Evolutionary conservation across 345 rosid species (phyloP).

Genomic region (Firmiana major): DNA sequence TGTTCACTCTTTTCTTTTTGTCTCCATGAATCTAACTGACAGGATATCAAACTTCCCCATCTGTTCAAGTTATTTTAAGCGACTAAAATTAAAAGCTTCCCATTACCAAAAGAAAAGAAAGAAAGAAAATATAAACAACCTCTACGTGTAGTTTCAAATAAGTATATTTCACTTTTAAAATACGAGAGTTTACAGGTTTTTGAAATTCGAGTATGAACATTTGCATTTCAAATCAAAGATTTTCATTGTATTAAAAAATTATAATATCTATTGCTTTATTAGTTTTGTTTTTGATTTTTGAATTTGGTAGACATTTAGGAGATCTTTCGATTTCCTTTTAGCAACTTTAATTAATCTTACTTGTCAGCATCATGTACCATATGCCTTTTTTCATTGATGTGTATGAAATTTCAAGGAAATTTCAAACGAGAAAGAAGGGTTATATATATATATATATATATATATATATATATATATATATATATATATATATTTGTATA

Average conservation of each 20-base stretch:
- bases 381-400: no score
- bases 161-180: no score
- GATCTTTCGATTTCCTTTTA: neutral
- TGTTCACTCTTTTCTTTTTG: constrained; percentile 14
- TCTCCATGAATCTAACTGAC: constrained; percentile 15
- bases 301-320: neutral
- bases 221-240: no score
- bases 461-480: neutral
- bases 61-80: neutral
- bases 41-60: neutral
- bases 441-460: neutral
- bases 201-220: no score
- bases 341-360: constrained; percentile 3
- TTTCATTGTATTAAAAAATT: no score
- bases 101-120: neutral
- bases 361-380: neutral
- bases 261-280: no score
- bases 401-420: constrained; percentile 8
- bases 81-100: neutral
- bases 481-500: no score
- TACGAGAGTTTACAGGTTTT: no score
- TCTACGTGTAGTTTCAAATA: neutral
- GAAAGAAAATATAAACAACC: neutral
- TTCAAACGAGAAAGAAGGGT: constrained; percentile 6
- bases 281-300: neutral